phyloP scores from a whole-genome alignment of 164 flowering plant genomes.

The Paratinospora sagittata region DNA sequence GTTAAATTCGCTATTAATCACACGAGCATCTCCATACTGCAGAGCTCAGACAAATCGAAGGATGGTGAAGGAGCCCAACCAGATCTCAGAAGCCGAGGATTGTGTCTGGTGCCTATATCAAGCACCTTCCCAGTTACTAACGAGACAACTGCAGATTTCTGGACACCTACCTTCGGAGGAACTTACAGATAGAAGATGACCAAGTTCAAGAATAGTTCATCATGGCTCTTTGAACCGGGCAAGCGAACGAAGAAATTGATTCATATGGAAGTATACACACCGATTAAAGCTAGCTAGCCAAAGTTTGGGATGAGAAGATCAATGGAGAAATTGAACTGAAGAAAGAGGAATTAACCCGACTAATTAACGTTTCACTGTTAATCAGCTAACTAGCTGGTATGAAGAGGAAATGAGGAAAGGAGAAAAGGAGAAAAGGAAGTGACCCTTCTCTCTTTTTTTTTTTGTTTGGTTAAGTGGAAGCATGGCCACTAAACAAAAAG shows the following conservation, averaged over 20 bases:
- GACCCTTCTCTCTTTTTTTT: no score
- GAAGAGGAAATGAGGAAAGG: conserved; percentile 4
- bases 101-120: conserved; percentile 67
- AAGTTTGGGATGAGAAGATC: background rate
- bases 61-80: conserved; percentile 43
- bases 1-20: background rate
- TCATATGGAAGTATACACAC: background rate
- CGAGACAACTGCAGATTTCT: conserved; percentile 60
- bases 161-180: conserved; percentile 75
- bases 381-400: background rate
- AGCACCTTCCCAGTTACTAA: conserved; percentile 56
- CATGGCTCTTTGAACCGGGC: no score
- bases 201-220: background rate
- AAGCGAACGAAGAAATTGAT: no score
- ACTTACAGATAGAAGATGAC: conserved; percentile 39
- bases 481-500: no score
- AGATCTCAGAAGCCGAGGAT: conserved; percentile 64
- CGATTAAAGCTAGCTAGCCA: background rate
- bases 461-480: no score
- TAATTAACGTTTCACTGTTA: background rate
- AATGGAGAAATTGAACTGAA: no score
- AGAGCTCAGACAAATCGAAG: conserved; percentile 42
- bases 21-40: background rate
- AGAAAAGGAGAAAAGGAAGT: conserved; percentile 12
- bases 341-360: no score